Evolutionary conservation across 129 eudicot genomes (phyloP).

Genomic region (Erigeron canadensis): DNA sequence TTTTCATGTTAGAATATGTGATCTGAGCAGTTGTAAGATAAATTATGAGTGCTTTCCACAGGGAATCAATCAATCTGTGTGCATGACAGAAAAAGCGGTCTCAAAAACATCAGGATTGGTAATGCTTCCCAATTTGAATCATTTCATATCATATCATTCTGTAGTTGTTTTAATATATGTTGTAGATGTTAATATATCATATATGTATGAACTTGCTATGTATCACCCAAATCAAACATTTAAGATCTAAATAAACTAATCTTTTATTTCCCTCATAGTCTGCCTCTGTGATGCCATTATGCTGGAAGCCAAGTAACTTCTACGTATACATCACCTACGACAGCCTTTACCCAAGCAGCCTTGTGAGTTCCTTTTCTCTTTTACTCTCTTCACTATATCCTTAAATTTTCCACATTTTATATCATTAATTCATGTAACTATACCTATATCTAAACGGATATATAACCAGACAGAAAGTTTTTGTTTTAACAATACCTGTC

Average conservation of each 20-base stretch:
- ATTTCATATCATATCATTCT: too few relatives aligned
- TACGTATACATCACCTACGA: constrained; percentile 3
- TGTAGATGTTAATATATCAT: too few relatives aligned
- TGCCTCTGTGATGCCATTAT: not conserved
- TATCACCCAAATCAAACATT: not conserved
- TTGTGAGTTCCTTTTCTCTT: constrained; percentile 7
- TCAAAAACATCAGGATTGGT: too few relatives aligned
- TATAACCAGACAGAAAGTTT: not conserved
- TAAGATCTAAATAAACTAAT: not conserved
- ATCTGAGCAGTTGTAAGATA: not conserved
- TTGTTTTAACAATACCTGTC: not conserved
- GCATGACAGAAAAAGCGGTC: too few relatives aligned
- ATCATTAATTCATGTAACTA: too few relatives aligned
- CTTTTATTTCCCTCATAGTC: not conserved
- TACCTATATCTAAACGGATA: not conserved
- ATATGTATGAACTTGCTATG: not conserved
- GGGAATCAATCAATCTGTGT: too few relatives aligned
- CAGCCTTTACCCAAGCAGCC: not conserved
- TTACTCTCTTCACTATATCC: not conserved
- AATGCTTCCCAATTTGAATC: too few relatives aligned
- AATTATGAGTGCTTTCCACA: too few relatives aligned
- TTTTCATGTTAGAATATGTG: constrained; percentile 18
- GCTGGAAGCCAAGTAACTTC: constrained; percentile 14
- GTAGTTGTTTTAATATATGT: too few relatives aligned
- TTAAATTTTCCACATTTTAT: not conserved